Evolutionary conservation across 179 eudicot genomes (phyloP).

Genomic region (Nepenthes alata): DNA sequence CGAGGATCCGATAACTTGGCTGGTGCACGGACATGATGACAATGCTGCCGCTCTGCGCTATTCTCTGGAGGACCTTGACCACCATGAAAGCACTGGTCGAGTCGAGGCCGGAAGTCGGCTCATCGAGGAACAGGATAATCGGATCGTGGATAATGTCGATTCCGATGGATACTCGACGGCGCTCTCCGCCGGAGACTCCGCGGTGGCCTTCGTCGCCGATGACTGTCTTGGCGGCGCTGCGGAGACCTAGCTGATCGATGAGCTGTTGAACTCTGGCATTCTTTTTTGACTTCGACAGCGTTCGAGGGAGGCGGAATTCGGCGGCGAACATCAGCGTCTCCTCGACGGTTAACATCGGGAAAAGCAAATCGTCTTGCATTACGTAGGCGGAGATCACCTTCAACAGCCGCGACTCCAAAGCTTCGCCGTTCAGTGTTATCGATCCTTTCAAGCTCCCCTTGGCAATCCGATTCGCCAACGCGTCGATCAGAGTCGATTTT

Average conservation of each 20-base stretch:
- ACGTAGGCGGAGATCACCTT: slow-evolving; percentile 45
- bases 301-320: slow-evolving; percentile 37
- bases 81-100: slow-evolving; percentile 56
- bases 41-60: slow-evolving; percentile 47
- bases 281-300: slow-evolving; percentile 38
- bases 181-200: slow-evolving; percentile 55
- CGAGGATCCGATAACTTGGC: slow-evolving; percentile 41
- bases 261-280: slow-evolving; percentile 35
- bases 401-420: slow-evolving; percentile 29
- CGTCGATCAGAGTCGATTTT: slow-evolving; percentile 47
- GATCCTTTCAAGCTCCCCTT: slow-evolving; percentile 34
- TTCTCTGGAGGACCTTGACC: slow-evolving; percentile 44
- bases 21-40: slow-evolving; percentile 45
- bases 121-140: slow-evolving; percentile 41
- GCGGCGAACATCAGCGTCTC: slow-evolving; percentile 47
- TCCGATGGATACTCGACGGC: slow-evolving; percentile 53
- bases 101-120: slow-evolving; percentile 60
- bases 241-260: slow-evolving; percentile 52
- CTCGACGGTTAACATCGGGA: slow-evolving; percentile 46
- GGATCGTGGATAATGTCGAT: slow-evolving; percentile 58
- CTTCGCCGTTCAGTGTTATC: slow-evolving; percentile 33
- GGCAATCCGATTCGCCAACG: slow-evolving; percentile 45
- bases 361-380: slow-evolving; percentile 45
- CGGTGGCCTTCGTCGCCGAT: slow-evolving; percentile 56
- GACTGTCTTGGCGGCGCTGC: slow-evolving; percentile 34